Evolutionary conservation across 805 yeast species (phyloP).

Genomic region (Lachancea thermotolerans): DNA sequence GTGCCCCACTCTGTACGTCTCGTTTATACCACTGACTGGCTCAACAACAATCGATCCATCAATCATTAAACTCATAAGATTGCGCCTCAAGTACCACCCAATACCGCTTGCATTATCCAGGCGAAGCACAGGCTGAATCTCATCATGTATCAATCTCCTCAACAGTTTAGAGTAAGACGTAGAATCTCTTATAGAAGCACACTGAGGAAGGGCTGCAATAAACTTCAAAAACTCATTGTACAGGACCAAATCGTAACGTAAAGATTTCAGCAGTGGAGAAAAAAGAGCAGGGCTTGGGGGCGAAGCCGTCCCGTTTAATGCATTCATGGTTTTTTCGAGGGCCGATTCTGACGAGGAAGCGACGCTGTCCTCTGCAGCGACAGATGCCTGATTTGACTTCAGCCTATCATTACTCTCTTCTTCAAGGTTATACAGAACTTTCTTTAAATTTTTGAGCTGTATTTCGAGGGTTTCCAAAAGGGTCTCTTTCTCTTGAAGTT

Average conservation of each 20-base stretch:
- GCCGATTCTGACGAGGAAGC: conserved; percentile 18
- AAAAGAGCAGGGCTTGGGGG: conserved; percentile 23
- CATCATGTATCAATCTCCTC: conserved; percentile 62
- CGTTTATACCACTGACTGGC: conserved; percentile 81
- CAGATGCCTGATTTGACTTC: conserved; percentile 3
- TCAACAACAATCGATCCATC: conserved; percentile 80
- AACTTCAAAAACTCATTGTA: conserved; percentile 36
- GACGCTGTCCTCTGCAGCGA: conserved; percentile 10
- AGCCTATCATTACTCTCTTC: conserved; percentile 12
- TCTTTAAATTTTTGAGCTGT: conserved; percentile 63
- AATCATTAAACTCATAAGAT: conserved; percentile 57
- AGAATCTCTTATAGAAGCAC: conserved; percentile 35
- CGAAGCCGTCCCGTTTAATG: conserved; percentile 6
- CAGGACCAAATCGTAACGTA: conserved; percentile 38
- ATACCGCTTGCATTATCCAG: conserved; percentile 59
- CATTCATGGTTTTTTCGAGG: conserved; percentile 15
- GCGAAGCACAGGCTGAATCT: conserved; percentile 66
- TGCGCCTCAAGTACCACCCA: conserved; percentile 53
- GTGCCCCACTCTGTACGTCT: conserved; percentile 46
- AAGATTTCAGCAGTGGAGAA: conserved; percentile 36
- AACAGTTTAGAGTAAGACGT: conserved; percentile 46
- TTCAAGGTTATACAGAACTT: conserved; percentile 48
- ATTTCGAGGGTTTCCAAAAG: conserved; percentile 57
- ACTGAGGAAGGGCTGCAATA: conserved; percentile 30
- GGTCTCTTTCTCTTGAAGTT: conserved; percentile 61